phyloP scores from a whole-genome alignment of 352 stramenopile genomes.

The Phytophthora multivora region DNA sequence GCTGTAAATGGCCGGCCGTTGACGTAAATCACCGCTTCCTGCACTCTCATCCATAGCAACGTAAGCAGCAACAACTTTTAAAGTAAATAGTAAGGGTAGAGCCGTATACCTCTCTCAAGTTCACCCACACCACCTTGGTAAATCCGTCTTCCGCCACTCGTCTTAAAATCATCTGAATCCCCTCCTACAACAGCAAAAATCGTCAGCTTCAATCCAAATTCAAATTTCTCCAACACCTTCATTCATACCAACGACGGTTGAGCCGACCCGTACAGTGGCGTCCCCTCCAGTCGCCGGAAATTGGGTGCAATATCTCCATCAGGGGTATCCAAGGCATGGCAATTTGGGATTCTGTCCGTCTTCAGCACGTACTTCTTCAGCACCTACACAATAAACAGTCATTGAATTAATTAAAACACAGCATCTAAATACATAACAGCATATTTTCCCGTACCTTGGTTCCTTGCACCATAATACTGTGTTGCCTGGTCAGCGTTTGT shows the following conservation, averaged over 20 bases:
- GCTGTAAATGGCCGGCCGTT: conserved; percentile 75
- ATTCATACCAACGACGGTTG: conserved; percentile 70
- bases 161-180: conserved; percentile 74
- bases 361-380: conserved; percentile 89
- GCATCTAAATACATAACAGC: no score
- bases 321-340: conserved; percentile 68
- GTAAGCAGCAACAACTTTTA: conserved; percentile 1
- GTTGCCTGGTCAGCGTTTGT: conserved; percentile 48
- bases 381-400: conserved; percentile 22
- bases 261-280: conserved; percentile 73
- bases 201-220: neutral
- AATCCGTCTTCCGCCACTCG: conserved; percentile 74
- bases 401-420: no score
- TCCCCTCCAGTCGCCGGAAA: conserved; percentile 71
- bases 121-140: conserved; percentile 84
- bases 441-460: conserved; percentile 41
- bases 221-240: neutral
- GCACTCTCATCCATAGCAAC: neutral
- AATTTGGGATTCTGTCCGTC: conserved; percentile 79
- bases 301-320: conserved; percentile 77
- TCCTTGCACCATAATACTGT: conserved; percentile 66
- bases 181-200: conserved; percentile 46
- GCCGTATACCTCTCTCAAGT: conserved; percentile 64
- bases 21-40: conserved; percentile 87
- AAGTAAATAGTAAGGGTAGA: no score